Evolutionary conservation across 768 basidiomycete species (phyloP).

Genomic region (Candolleomyces eurysporus): DNA sequence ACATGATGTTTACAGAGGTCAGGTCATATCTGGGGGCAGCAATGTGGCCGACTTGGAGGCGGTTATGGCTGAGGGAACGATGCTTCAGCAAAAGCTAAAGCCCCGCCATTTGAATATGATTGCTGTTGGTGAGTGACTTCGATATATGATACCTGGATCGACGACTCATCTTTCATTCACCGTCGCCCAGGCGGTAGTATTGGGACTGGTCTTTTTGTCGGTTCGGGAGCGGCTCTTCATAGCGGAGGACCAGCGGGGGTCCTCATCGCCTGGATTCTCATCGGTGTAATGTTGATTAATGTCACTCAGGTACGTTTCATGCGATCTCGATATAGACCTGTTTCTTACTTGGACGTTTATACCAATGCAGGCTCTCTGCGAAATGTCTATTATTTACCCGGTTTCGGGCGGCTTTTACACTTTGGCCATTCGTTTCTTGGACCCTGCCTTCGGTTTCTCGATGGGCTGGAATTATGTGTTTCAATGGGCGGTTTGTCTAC

Average conservation of each 20-base stretch:
- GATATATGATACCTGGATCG: neutral
- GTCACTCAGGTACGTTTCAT: constrained; percentile 37
- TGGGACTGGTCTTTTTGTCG: constrained; percentile 49
- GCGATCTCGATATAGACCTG: neutral
- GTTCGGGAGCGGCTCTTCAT: constrained; percentile 39
- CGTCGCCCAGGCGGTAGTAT: constrained; percentile 39
- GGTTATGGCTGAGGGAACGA: constrained; percentile 38
- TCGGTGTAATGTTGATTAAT: constrained; percentile 48
- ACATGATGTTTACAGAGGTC: constrained; percentile 27
- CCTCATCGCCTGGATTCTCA: constrained; percentile 43
- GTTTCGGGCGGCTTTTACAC: constrained; percentile 51
- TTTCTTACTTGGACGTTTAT: neutral
- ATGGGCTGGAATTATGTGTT: constrained; percentile 53
- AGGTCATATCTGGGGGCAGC: constrained; percentile 31
- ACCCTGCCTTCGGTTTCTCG: constrained; percentile 46
- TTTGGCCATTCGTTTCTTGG: constrained; percentile 43
- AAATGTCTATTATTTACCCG: constrained; percentile 49
- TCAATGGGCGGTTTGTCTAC: constrained; percentile 45
- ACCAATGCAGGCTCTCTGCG: constrained; percentile 39
- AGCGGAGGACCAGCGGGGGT: constrained; percentile 42
- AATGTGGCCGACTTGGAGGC: constrained; percentile 35
- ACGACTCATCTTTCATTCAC: neutral
- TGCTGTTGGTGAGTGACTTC: constrained; percentile 41
- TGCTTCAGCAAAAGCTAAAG: constrained; percentile 50
- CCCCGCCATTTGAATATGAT: constrained; percentile 47